Base-by-base conservation (phyloP, 2,329 filamentous ascomycete species). In the Chrysoporthe cubensis region DNA sequence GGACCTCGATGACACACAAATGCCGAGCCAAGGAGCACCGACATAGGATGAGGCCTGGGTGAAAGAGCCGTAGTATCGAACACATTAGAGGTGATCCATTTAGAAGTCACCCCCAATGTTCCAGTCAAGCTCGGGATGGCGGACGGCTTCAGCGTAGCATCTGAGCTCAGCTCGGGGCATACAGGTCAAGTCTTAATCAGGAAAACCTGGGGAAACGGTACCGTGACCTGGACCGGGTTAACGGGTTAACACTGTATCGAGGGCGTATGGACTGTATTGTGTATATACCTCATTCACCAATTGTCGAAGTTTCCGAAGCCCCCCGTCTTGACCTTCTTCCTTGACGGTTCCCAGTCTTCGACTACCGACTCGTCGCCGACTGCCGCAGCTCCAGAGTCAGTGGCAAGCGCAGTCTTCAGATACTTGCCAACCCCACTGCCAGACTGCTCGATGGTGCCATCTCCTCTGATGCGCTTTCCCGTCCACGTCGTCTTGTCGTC, bases 401-500 rank as follows among this genome's bases (percentile, higher is more conserved):
- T 76, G 72, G 70, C 80, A 60, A 84, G 77, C 18, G 85, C 84
- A 18, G 85, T 84, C 76, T 92, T 91, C 63, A 99, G 79, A 77
- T 98, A 98, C 78, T 95, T 97, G 8, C 95, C 96, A 14, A 89
- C 88, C 4, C 79, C 80, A 7, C 80, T 81, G 13, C 78, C 78
- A 16, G 78, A 77, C 40, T 80, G 79, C 16, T 75, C 77, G 1
- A 88, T 82, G 0, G 83, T 87, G 0, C 89, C 91, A 74, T 91
- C 88, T 1, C 83, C 85, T 37, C 94, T 84, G 62, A 99, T 88
- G 52, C 94, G 84, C 81, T 98, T 99, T 3, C 96, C 96, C 3
- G 96, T 98, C 96, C 96, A 99, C 3, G 96, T 99, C 2, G 92
- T 90, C 76, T 88, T 88, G 74, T 98, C 94, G 75, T 97, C 95